Evolutionary conservation across 2,329 filamentous ascomycete genomes (phyloP).

Genomic region (Scedosporium aurantiacum): DNA sequence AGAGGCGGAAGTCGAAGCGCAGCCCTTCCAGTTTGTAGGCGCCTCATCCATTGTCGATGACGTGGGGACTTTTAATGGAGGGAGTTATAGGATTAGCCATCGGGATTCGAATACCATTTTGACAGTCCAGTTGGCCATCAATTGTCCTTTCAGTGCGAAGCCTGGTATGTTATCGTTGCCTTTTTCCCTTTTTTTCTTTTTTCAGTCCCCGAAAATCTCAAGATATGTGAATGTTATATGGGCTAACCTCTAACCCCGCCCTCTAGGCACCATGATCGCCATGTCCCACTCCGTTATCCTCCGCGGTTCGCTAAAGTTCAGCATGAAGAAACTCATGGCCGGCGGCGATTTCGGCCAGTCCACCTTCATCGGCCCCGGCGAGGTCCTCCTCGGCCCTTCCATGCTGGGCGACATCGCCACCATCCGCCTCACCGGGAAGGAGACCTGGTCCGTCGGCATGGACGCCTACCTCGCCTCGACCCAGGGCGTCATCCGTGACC

Average conservation of each 20-base stretch:
- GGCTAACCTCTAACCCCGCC: neutral
- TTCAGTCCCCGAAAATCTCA: neutral
- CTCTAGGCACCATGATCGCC: constrained; percentile 72
- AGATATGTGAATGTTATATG: no score
- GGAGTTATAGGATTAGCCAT: constrained; percentile 87
- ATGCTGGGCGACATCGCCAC: constrained; percentile 78
- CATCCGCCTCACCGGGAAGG: constrained; percentile 59
- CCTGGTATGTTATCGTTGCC: constrained; percentile 43
- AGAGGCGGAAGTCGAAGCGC: constrained; percentile 7
- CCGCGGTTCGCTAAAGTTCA: constrained; percentile 74
- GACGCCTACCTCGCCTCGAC: constrained; percentile 82
- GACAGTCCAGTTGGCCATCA: constrained; percentile 80
- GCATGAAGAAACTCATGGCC: constrained; percentile 79
- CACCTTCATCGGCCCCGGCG: constrained; percentile 78
- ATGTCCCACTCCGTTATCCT: constrained; percentile 86
- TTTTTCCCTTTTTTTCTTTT: neutral
- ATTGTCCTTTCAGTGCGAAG: constrained; percentile 70
- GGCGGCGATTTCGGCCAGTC: constrained; percentile 71
- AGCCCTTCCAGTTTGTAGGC: constrained; percentile 7
- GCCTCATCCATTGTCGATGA: constrained; percentile 56
- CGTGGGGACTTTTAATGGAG: constrained; percentile 93
- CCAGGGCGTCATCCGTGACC: constrained; percentile 76
- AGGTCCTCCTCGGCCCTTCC: constrained; percentile 72
- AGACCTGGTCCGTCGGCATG: constrained; percentile 74
- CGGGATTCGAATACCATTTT: constrained; percentile 82